Evolutionary conservation across 495 filamentous ascomycete genomes (phyloP), one percentile per base, ranked within the genome.

Genomic region (Penicillium silybi): DNA sequence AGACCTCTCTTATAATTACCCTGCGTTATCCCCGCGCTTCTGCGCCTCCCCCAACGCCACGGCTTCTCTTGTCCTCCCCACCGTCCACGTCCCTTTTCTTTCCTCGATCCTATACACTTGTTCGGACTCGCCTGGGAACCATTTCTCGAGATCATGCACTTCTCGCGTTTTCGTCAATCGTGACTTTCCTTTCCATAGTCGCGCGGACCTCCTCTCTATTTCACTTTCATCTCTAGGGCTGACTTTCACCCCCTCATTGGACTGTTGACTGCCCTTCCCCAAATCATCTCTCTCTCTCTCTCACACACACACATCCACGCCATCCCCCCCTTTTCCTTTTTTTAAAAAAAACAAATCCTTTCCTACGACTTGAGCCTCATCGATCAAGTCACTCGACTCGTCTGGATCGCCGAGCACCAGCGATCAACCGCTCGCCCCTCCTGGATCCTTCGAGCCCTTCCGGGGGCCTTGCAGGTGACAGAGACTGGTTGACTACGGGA

Each of bases 381-480:
- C 52, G 60, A 67, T 32, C 29, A 32, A 32, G 29, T 32, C 64
- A 64, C 58, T 61, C 44, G 22, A 23, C 22, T 23, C 27, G 37
- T 58, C 48, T 58, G 68, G 72, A 67, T 73, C 68, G 63, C 60
- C 60, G 46, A 63, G 43, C 48, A 44, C 41, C 62, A 40, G 62
- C 62, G 62, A 63, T 65, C 62, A 51, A 51, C 54, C 56, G 29
- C 53, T 65, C 63, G 68, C 65, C 64, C 69, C 67, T 66, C 68
- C 73, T 76, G 73, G 73, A 76, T 76, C 67, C 73, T 69, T 66
- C 73, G 63, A 73, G 64, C 60, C 53, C 65, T 60, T 60, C 68
- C 48, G 70, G 73, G 57, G 70, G 58, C 62, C 56, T 67, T 48
- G 48, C 67, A 64, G 68, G 66, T 54, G 68, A 61, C 69, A 70